Percentiles rank a stretch among this genome's conserved stretches.
phyloP scores from a whole-genome alignment of 805 yeast genomes.

The Suhomyces sp. region DNA sequence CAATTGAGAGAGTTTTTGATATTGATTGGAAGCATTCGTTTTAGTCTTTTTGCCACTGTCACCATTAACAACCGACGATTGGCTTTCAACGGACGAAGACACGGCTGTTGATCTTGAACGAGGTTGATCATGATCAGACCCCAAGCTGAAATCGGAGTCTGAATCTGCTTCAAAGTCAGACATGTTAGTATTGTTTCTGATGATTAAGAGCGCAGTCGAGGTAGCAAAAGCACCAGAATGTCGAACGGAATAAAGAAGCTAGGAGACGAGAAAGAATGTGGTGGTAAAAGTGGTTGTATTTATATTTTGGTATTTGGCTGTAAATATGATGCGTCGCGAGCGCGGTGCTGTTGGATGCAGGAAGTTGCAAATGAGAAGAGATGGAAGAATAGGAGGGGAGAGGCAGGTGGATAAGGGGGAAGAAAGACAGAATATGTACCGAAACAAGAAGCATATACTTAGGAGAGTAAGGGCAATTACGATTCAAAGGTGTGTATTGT shows the following conservation, averaged over 20 bases:
- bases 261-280: background rate
- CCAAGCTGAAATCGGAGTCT: background rate
- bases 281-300: background rate
- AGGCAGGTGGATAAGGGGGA: background rate
- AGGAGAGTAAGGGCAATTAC: background rate
- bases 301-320: background rate
- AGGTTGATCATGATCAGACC: background rate
- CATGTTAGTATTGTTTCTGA: background rate
- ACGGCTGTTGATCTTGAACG: background rate
- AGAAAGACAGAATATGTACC: no score
- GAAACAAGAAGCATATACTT: background rate
- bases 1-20: slow-evolving; percentile 90
- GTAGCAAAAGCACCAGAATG: background rate
- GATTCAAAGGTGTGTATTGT: background rate
- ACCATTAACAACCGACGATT: slow-evolving; percentile 8
- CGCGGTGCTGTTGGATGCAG: background rate
- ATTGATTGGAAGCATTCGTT: slow-evolving; percentile 61
- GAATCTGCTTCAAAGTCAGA: background rate
- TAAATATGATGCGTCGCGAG: background rate
- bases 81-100: background rate
- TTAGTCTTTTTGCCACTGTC: slow-evolving; percentile 11
- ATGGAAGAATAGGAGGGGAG: background rate
- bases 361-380: background rate
- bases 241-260: background rate
- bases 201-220: background rate